Base-by-base conservation (phyloP, 2,329 filamentous ascomycete genomes). In the Monilinia aucupariae region DNA sequence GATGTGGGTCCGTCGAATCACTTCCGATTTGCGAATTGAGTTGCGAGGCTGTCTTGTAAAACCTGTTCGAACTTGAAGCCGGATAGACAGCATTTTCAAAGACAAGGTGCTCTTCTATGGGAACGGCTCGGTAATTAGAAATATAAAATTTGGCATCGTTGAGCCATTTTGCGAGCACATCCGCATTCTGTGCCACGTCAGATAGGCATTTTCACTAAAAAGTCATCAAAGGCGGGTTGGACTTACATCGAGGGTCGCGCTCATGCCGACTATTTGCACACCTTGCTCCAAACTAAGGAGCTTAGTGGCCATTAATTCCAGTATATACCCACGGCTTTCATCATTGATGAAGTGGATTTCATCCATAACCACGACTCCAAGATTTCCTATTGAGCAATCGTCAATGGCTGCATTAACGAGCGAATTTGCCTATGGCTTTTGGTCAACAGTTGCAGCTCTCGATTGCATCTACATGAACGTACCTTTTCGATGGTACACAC, bases 341-440 rank as follows among this genome's bases (percentile, higher is more conserved):
- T 92, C 89, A 68, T 91, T 86, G 51, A 92, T 80, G 88, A 92
- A 91, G 72, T 92, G 89, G n/a, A 92, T 76, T 72, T 92, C 89
- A 69, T 92, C 89, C 41, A 92, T 78, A 17, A 92, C 87, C 22
- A 91, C 83, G 13, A 86, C 78, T 53, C 82, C 83, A 50, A 92
- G 76, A 25, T 85, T 80, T n/a, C 80, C 77, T 64, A 91, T 64
- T 4, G 80, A 84, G 70, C 82, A 85, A 66, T 92, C 87, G 66
- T 89, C 86, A 67, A 92, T 89, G 17, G 88, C 86, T 27, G 82
- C 78, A 68, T 92, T 92, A 34, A 91, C 80, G 47, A 92, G 79
- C 13, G 86, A 82, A 70, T 92, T 92, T 61, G 89, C 89, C 87
- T 90, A 49, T 53, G 41, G 17, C 25, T 45, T 43, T 68, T 50